Base-by-base conservation (phyloP, 1,284 basidiomycete genomes). In the Cutaneotrichosporon cutaneum region DNA sequence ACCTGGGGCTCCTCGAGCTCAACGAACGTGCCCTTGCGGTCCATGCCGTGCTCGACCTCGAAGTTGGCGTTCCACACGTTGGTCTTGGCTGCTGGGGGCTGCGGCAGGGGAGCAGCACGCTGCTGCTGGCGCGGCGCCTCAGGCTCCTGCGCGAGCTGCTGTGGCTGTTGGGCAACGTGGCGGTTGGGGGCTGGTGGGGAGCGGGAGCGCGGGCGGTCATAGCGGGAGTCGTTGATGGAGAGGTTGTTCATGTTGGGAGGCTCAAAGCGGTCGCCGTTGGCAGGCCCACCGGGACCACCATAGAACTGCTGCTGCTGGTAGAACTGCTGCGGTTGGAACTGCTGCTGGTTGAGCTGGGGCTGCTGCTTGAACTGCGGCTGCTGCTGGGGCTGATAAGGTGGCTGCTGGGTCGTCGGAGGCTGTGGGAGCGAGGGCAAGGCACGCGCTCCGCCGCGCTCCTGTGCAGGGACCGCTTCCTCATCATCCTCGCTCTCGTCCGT, bases 51-150 rank as follows among this genome's bases (percentile, higher is more conserved):
- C 53, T 88, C 83, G 4, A 73, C 71, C 60, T 93, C 89, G 67
- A 94, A 86, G 55, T 90, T 90, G 73, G 90, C 87, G 72, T 88
- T 92, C 92, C 92, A 95, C 56, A 93, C 64, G 26, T 72, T 76
- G 50, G 71, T 67, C 47, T 85, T 60, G 76, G 85, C 63, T 88
- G 87, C 54, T 86, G 85, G 65, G 0, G 67, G 64, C 47, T 85
- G 81, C 50, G 86, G 81, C 55, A 83, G 82, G 32, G 82, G 83
- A 47, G 30, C 47, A 24, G 54, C 42, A 66, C 50, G 50, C 22
- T 48, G 45, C 42, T 32, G 56, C 53, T 44, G 53, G 32, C 58
- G 62, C 33, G 35, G 33, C 11, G 18, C 10, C 33, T 54, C 52
- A 18, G 9, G 35, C 22, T 35, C 35, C 35, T 39, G 52, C 11